Base-by-base conservation (phyloP, 176 grass and related monocot genomes). In the Ensete glaucum region DNA sequence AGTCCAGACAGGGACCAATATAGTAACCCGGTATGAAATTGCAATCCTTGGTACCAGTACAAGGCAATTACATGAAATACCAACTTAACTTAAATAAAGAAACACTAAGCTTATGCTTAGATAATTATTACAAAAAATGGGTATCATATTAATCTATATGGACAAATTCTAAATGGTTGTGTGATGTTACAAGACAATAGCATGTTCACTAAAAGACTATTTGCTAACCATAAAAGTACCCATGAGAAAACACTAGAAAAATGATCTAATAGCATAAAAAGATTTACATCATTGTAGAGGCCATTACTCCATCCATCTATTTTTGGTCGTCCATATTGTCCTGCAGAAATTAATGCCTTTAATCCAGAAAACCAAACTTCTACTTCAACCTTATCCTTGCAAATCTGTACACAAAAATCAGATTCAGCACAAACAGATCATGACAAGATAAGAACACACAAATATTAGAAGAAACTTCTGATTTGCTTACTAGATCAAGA, bases 361-460 rank as follows among this genome's bases (percentile, higher is more conserved):
- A 79, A 66, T 23, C 26, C 64, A 48, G 77, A 66, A 70, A 79
- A 79, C 64, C 64, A 79, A 43, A 79, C 77, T 52, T 79, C 77
- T 16, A 53, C 77, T 19, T 69, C 76, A 54, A 78, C 64, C 79
- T 99, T 99, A 91, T 99, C 90, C 81, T 94, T 99, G 86, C 95
- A 99, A 67, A 91, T 89, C 95, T 99, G 15, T 57, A 55, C 26
- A 73, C 21, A 19, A 62, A 16, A 51, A 63, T 20, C 17, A 60
- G 8, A 71, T 77, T 77, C 0, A 64, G 53, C n/a, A 83, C 51
- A 3, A 72, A 9, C 73, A 26, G n/a, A 53, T 19, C n/a, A 34
- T 21, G 16, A 24, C 9, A 54, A 13, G 26, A 57, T 62, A 52
- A 81, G 9, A 12, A 25, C 13, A 9, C 79, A 62, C 11, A 76